Conservation (phyloP, 257 asterid genomes). For the Paraleonurus japonicus region DNA sequence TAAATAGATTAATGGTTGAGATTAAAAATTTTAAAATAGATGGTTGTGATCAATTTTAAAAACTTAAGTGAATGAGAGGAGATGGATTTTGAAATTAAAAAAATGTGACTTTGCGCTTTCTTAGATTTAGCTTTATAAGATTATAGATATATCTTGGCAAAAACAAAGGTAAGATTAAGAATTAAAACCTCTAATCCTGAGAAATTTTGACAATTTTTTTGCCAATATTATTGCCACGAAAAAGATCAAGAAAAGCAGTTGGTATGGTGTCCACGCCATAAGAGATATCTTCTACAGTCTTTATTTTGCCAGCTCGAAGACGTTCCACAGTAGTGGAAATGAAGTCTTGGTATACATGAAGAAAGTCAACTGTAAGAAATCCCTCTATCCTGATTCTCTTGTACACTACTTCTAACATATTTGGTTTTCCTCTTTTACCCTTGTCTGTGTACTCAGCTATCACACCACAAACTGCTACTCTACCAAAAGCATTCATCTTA, state of each 20-base stretch:
- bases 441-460: conserved; percentile 54
- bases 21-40: too few species aligned
- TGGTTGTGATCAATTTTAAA: too few species aligned
- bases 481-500: conserved; percentile 56
- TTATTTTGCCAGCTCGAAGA: conserved; percentile 39
- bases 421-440: conserved; percentile 29
- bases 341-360: conserved; percentile 36
- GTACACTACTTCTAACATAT: conserved; percentile 49
- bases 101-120: too few species aligned
- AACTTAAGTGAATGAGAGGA: too few species aligned
- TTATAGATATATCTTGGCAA: too few species aligned
- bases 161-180: too few species aligned
- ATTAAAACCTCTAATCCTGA: too few species aligned
- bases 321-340: conserved; percentile 38
- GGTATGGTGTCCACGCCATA: conserved; percentile 48
- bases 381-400: conserved; percentile 55
- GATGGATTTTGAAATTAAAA: too few species aligned
- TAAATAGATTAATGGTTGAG: too few species aligned
- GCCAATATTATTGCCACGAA: conserved; percentile 46
- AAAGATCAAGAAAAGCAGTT: conserved; percentile 44
- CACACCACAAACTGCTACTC: conserved; percentile 59
- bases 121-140: too few species aligned
- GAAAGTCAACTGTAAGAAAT: conserved; percentile 38
- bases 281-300: conserved; percentile 44
- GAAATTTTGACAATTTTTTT: conserved; percentile 43